Evolutionary conservation across 176 grass and related monocot species (phyloP), one percentile per base, ranked within the genome.

Genomic region (Areca catechu): DNA sequence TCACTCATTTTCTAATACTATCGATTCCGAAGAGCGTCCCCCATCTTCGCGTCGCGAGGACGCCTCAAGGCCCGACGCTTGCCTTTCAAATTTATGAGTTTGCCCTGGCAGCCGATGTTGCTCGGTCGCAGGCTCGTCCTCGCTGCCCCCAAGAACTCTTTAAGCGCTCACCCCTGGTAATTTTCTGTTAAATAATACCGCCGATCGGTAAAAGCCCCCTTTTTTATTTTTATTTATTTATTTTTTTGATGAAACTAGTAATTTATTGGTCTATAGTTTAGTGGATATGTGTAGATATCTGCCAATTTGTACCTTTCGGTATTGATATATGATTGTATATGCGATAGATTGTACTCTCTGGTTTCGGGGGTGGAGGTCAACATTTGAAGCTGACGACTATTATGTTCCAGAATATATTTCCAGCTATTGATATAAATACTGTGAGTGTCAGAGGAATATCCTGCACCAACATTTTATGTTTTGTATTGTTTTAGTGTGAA

Each of bases 1-100:
- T 87, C 7, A 79, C 84, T 0, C 84, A 82, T 87, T 87, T 87
- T 50, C 20, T 87, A 27, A 82, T 87, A 56, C 57, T 87, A 16
- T 82, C 79, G 1, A 78, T 72, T 54, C 75, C 84, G 22, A 79
- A 82, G 75, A 88, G 79, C 53, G 53, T 72, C 43, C 75, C 75
- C 5, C 84, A 82, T 22, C 23, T 82, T 67, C 75, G 71, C 4
- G 61, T 88, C 5, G 79, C 71, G 12, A 88, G 69, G 16, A 60
- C 71, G 0, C 79, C 79, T 1, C 62, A 88, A 64, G 84, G 84
- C 37, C 79, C 71, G 4, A 88, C 79, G 25, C 74, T 72, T 73
- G 76, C 62, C 2, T 79, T 82, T 71, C 57, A 82, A 72, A 78
- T 87, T 22, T 37, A 76, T 14, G 79, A 76, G 59, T 82, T 76